Conservation (phyloP, 2,329 filamentous ascomycete species). For the Colletotrichum lentis region DNA sequence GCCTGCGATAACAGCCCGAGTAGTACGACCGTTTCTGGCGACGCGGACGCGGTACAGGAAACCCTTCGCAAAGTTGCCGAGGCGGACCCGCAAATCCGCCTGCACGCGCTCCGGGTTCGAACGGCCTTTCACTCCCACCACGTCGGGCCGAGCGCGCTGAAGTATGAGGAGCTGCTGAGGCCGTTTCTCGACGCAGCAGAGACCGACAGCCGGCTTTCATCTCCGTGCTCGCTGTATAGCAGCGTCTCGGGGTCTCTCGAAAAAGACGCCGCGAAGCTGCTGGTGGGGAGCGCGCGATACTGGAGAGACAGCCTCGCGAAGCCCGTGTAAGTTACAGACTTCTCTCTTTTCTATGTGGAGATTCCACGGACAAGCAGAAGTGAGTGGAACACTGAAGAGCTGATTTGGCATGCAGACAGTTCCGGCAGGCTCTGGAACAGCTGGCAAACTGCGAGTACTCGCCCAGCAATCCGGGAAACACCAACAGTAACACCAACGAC, state of each 20-base stretch:
- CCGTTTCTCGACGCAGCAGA: neutral
- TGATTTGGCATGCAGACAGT: neutral
- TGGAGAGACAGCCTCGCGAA: constrained; percentile 1
- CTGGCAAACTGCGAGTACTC: neutral
- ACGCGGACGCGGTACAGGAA: neutral
- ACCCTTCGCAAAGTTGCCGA: neutral
- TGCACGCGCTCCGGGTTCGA: constrained; percentile 31
- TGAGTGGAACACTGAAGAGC: neutral
- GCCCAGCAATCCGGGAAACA: no score
- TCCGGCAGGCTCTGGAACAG: neutral
- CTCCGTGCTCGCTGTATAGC: neutral
- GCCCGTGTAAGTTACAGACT: neutral
- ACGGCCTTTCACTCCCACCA: constrained; percentile 21
- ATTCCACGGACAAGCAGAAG: no score
- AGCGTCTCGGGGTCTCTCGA: neutral
- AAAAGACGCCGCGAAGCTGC: neutral
- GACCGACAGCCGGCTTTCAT: no score
- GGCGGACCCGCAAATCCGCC: neutral
- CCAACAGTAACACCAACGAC: no score
- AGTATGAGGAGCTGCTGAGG: neutral
- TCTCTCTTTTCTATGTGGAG: no score
- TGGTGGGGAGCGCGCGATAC: neutral
- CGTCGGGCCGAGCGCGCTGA: neutral
- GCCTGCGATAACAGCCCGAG: constrained; percentile 9
- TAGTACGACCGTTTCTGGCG: constrained; percentile 14